Evolutionary conservation across 2,329 filamentous ascomycete species (phyloP).

Genomic region (Nemania sp.): DNA sequence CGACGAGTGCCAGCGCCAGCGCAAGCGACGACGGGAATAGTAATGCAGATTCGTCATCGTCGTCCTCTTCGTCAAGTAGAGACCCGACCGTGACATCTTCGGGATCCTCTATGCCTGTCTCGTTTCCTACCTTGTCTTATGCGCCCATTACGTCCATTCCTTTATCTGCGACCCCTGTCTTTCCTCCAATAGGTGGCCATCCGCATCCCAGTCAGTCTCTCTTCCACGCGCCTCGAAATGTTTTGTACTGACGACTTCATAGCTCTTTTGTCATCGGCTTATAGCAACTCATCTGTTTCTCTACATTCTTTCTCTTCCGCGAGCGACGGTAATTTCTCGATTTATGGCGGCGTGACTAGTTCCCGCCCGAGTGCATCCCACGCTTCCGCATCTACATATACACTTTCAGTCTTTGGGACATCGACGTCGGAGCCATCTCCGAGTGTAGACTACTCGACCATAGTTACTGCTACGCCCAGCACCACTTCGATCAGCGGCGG

Average conservation of each 20-base stretch:
- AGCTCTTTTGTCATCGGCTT: constrained; percentile 30
- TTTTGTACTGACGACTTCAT: constrained; percentile 9
- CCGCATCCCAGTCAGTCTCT: constrained; percentile 34
- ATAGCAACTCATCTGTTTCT: constrained; percentile 30
- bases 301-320: constrained; percentile 30
- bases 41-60: constrained; percentile 25
- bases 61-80: constrained; percentile 26
- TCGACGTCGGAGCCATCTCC: constrained; percentile 24
- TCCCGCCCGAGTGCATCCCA: constrained; percentile 20
- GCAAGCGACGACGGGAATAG: constrained; percentile 27
- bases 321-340: constrained; percentile 24
- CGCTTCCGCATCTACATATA: constrained; percentile 15
- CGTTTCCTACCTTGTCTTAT: constrained; percentile 40
- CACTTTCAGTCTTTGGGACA: constrained; percentile 12
- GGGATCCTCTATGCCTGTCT: constrained; percentile 40
- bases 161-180: constrained; percentile 36
- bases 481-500: constrained; percentile 30
- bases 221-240: not conserved
- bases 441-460: constrained; percentile 18
- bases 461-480: constrained; percentile 21
- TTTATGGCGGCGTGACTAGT: constrained; percentile 12
- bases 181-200: constrained; percentile 36
- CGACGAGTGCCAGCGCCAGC: constrained; percentile 26
- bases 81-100: constrained; percentile 36
- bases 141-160: constrained; percentile 39